Percentiles rank a stretch among this genome's conserved stretches.
Conservation (phyloP, 108 stramenopile species). For the Pelagomonas calceolata region DNA sequence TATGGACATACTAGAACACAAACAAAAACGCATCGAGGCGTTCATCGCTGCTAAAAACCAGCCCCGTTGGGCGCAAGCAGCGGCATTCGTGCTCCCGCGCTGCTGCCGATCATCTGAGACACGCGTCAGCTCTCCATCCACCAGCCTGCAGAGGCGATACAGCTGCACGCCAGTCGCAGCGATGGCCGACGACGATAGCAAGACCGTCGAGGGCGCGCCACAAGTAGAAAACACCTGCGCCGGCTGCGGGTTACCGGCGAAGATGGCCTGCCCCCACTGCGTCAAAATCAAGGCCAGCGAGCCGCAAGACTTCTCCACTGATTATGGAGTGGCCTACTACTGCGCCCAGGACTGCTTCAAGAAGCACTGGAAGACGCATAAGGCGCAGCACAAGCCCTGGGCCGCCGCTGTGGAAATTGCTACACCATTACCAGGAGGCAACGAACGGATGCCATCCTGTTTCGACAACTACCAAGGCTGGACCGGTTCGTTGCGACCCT, state of each 20-base stretch:
- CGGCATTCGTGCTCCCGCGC: too few species aligned
- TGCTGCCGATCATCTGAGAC: too few species aligned
- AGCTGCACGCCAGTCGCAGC: too few species aligned
- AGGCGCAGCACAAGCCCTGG: conserved; percentile 5
- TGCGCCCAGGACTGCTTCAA: conserved; percentile 14
- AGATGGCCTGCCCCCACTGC: background rate
- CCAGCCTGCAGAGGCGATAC: too few species aligned
- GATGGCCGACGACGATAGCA: too few species aligned
- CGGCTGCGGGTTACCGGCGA: background rate
- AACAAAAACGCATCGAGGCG: too few species aligned
- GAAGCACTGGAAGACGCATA: conserved; percentile 1
- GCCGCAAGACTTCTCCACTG: background rate
- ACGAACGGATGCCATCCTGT: background rate
- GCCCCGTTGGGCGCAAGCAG: too few species aligned
- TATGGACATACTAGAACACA: too few species aligned
- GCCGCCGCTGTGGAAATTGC: background rate
- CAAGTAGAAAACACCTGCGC: background rate
- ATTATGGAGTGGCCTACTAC: background rate
- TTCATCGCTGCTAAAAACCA: too few species aligned
- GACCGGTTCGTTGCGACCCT: conserved; percentile 1
- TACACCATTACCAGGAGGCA: background rate
- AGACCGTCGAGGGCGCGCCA: too few species aligned
- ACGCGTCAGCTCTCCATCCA: too few species aligned
- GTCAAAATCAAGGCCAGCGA: background rate
- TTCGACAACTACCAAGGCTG: background rate